Evolutionary conservation across 2,329 filamentous ascomycete genomes (phyloP).

Genomic region (Oidium heveae): DNA sequence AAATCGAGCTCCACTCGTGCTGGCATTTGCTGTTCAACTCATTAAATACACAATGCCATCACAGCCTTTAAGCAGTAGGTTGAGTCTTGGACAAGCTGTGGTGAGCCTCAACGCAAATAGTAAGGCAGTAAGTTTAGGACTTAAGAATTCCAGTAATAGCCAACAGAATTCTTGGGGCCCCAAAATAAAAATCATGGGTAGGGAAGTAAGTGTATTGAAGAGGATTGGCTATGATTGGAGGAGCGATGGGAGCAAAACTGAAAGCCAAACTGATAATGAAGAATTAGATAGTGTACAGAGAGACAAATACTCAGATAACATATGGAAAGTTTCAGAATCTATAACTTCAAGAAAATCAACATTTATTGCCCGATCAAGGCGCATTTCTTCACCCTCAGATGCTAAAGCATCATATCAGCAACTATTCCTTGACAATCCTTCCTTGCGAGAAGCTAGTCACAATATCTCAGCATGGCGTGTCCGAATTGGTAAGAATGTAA

Average conservation of each 20-base stretch:
- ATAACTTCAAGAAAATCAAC: constrained; percentile 27
- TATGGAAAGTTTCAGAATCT: constrained; percentile 26
- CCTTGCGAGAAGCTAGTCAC: constrained; percentile 28
- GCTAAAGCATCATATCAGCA: constrained; percentile 20
- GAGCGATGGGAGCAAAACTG: constrained; percentile 2
- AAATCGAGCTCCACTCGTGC: constrained; percentile 58
- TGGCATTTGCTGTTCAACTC: constrained; percentile 53
- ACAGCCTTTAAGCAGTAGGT: constrained; percentile 58
- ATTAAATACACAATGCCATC: constrained; percentile 63
- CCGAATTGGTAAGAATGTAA: constrained; percentile 5
- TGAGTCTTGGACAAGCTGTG: constrained; percentile 63
- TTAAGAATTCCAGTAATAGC: constrained; percentile 24
- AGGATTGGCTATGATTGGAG: constrained; percentile 45
- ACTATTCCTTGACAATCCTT: constrained; percentile 23
- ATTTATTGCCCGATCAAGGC: constrained; percentile 28
- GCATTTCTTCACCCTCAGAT: constrained; percentile 17
- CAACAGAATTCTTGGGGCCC: constrained; percentile 12
- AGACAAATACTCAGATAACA: not conserved
- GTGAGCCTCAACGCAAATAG: constrained; percentile 58
- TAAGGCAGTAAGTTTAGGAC: constrained; percentile 50
- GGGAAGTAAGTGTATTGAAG: constrained; percentile 51
- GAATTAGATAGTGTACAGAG: not conserved
- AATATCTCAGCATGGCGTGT: constrained; percentile 19
- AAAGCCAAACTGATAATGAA: not conserved
- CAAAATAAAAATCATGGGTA: constrained; percentile 42